Base-by-base conservation (phyloP, 257 asterid species). In the Scutellaria barbata region DNA sequence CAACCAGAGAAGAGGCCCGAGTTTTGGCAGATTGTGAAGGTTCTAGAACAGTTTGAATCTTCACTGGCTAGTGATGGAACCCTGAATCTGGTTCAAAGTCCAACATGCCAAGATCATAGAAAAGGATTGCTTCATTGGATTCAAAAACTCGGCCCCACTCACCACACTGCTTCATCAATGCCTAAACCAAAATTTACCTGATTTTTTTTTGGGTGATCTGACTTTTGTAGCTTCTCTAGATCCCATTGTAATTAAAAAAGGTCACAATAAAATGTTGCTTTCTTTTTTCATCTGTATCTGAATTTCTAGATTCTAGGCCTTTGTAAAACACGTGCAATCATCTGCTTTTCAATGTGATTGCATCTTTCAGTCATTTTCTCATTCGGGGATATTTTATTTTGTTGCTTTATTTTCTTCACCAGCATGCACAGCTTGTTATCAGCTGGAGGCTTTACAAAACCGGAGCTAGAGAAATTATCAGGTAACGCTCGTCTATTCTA, bases 1-100 rank as follows among this genome's bases (percentile, higher is more conserved):
- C 85, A 88, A 20, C 93, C 97, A 1, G 92, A 91, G 30, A 94
- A 91, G 81, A 88, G 98, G 74, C 99, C 97, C 0, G 96, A 92
- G 73, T 95, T 92, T 75, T 84, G 92, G 96, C 96, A 89, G 86
- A 85, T 95, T 10, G 92, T 92, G 79, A 86, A 88, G 86, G 90
- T 88, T 8, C 73, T 95, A 66, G 95, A 95, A 81, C 85, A 83
- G 85, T 88, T 95, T 5, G 88, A 87, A 72, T 67, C 86, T 56
- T 87, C 96, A 2, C 68, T 80, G 0, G 84, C 85, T 66, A 79
- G 73, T 14, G 86, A 87, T 40, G 95, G 96, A 71, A 85, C 91
- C 55, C 81, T 89, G 53, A 84, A 74, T 47, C 85, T 82, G 17
- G 85, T 86, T 17, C 85, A 77, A 20, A 84, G 71, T 63, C 68